These are phyloP conservation scores for Vararia minispora DNA, from an alignment of 768 basidiomycete species.

Conservation along the genomic window DNA sequence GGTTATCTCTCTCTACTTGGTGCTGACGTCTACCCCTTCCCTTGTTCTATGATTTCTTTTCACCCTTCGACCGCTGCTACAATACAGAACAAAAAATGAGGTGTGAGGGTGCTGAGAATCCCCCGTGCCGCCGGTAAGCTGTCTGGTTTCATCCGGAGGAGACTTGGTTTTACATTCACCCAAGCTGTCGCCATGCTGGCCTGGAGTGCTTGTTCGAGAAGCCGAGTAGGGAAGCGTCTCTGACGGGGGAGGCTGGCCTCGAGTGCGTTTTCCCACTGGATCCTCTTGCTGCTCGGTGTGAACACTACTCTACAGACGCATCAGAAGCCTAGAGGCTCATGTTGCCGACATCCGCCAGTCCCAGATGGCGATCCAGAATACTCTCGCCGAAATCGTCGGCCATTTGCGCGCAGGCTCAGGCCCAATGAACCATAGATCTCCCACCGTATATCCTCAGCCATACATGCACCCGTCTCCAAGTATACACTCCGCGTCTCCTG, in stretches of 20 bases:
- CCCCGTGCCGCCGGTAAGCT: constrained; percentile 91
- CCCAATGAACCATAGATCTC: constrained; percentile 47
- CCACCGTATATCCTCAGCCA: constrained; percentile 43
- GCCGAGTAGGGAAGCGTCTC: constrained; percentile 74
- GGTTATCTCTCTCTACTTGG: no score
- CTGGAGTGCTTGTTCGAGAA: constrained; percentile 94
- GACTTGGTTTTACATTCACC: no score
- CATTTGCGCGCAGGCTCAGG: constrained; percentile 53
- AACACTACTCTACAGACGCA: constrained; percentile 45
- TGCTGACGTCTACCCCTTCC: no score
- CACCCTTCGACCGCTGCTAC: no score
- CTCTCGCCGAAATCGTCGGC: constrained; percentile 68
- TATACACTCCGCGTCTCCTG: constrained; percentile 44
- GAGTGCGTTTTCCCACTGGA: constrained; percentile 45
- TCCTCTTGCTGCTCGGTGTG: not conserved
- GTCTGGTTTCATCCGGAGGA: no score
- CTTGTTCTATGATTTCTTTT: no score
- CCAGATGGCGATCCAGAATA: constrained; percentile 67
- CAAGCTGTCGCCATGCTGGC: constrained; percentile 83
- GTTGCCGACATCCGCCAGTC: constrained; percentile 73
- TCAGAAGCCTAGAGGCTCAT: constrained; percentile 78
- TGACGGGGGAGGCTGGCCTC: constrained; percentile 81
- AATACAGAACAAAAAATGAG: constrained; percentile 99
- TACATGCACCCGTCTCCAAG: constrained; percentile 58
- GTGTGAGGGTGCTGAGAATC: constrained; percentile 92